phyloP scores from a whole-genome alignment of 352 stramenopile species.

The Phytophthora nicotianae region DNA sequence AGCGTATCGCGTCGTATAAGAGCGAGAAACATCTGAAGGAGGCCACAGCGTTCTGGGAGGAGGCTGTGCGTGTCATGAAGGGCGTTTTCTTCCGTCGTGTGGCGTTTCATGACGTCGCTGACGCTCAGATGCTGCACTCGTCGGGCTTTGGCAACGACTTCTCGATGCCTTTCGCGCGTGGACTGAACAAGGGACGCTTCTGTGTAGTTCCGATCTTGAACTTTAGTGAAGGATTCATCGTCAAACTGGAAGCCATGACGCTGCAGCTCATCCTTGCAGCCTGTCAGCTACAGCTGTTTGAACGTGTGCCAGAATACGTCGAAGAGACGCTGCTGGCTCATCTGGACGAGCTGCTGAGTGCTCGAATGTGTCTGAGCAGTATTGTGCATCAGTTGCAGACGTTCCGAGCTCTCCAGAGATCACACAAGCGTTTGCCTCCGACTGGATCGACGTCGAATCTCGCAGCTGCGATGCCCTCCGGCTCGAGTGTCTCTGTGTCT shows the following conservation, averaged over 20 bases:
- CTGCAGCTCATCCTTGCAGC: constrained; percentile 73
- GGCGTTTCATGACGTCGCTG: constrained; percentile 59
- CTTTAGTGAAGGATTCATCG: constrained; percentile 80
- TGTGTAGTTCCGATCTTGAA: constrained; percentile 83
- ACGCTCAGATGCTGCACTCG: constrained; percentile 33
- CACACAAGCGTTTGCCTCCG: constrained; percentile 38
- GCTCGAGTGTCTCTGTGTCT: constrained; percentile 35
- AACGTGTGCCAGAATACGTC: constrained; percentile 76
- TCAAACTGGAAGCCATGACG: constrained; percentile 67
- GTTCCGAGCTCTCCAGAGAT: constrained; percentile 65
- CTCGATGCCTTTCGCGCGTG: constrained; percentile 28
- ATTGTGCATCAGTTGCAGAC: constrained; percentile 75
- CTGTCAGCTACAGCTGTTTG: constrained; percentile 82
- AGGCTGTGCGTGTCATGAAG: constrained; percentile 77
- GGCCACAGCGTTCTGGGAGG: constrained; percentile 77
- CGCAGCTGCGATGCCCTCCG: constrained; percentile 24
- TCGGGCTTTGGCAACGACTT: constrained; percentile 40
- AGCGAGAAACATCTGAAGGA: constrained; percentile 80
- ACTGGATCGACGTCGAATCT: constrained; percentile 40
- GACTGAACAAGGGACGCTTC: constrained; percentile 47
- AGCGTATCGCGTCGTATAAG: constrained; percentile 79
- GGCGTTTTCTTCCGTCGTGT: constrained; percentile 81
- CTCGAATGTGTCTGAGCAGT: constrained; percentile 71
- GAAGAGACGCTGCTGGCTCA: constrained; percentile 69
- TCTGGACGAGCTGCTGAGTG: constrained; percentile 79